These are phyloP conservation scores for Talaromyces verruculosus DNA, from an alignment of 2,329 filamentous ascomycete genomes.

Conservation along the genomic window DNA sequence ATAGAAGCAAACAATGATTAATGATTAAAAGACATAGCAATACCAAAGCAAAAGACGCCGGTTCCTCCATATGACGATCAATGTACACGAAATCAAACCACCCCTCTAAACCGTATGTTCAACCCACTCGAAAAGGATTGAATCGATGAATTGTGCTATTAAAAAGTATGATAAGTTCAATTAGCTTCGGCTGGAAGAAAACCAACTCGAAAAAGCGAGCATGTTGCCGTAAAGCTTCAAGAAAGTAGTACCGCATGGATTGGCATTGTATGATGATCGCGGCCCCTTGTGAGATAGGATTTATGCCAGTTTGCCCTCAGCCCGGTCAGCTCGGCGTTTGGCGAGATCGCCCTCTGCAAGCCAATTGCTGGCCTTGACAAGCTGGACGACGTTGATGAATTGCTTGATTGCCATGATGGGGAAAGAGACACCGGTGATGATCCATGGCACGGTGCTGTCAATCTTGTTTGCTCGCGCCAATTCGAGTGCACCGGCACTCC, in stretches of 20 bases:
- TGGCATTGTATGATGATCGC: not conserved
- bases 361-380: conserved; percentile 89
- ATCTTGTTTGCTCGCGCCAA: conserved; percentile 93
- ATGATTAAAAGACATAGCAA: conserved; percentile 21
- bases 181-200: conserved; percentile 7
- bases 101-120: not conserved
- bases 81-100: conserved; percentile 12
- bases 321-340: conserved; percentile 56
- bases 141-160: conserved; percentile 18
- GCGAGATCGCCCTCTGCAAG: conserved; percentile 86
- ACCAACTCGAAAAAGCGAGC: not conserved
- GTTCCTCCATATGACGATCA: conserved; percentile 19
- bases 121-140: not conserved
- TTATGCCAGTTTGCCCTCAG: conserved; percentile 28
- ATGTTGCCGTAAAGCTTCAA: not conserved
- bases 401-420: conserved; percentile 93
- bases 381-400: conserved; percentile 87
- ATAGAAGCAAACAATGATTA: conserved; percentile 22
- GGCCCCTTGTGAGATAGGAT: not conserved
- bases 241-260: not conserved
- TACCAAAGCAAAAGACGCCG: conserved; percentile 14
- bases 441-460: conserved; percentile 73
- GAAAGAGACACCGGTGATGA: conserved; percentile 74
- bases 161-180: conserved; percentile 18
- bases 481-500: conserved; percentile 89